Base-by-base conservation (phyloP, 2,329 filamentous ascomycete genomes). In the Scytalidium lignicola region DNA sequence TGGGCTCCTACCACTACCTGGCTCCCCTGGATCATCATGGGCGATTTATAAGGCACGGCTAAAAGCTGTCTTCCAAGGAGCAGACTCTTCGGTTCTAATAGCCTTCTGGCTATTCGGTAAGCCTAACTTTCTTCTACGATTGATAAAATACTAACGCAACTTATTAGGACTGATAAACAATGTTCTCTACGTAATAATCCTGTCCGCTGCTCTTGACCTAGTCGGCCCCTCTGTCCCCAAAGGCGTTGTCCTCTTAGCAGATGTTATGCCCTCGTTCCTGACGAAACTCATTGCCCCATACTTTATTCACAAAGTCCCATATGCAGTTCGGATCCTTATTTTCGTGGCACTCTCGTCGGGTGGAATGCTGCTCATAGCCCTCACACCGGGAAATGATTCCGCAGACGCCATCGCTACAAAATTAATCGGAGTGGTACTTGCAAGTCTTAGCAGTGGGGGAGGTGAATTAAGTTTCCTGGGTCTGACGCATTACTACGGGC, bases 101-200 rank as follows among this genome's bases (percentile, higher is more conserved):
- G 88, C 92, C 22, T 97, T 97, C 63, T 97, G 91, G 91, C 75
- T 96, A 2, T 95, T 97, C 63, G 92, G 92, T 96, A 73, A 58
- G 69, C 28, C 55, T 32, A 9, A 19, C 26, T n/a, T 17, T 22
- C 47, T 23, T 22, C 29, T 15, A n/a, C 19, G 23, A 2, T 20
- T 39, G 17, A 26, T 52, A 51, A 26, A 7, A 17, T 15, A 13
- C 51, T 48, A 10, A 23, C 29, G 18, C n/a, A 26, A 6, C 23
- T 26, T 41, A 44, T n/a, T 43, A 92, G 89, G 89, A 46, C 73
- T 93, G 17, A 93, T 97, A 66, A 97, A 99, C 70, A 97, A 97
- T 72, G 89, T 97, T 58, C 86, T 96, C 70, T 97, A 96, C 70
- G 92, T 97, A 49, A 88, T 97, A 67, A 93, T 97, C 65, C 86